Conservation (phyloP, 805 yeast genomes). For the Komagataella kurtzmanii region DNA sequence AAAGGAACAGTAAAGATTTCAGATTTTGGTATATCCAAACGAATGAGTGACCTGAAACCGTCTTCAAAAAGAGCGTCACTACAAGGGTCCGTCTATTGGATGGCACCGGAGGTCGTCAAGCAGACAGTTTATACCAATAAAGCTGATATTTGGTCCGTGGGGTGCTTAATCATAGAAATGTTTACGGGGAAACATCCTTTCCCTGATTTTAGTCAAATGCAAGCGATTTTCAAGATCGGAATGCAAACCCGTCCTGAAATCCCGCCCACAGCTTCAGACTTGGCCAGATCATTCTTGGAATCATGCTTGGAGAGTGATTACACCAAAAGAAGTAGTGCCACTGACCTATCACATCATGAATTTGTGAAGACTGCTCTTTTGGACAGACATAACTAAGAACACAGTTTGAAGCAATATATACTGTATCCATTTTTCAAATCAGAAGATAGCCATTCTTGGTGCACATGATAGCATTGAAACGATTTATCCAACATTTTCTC, state of each 20-base stretch:
- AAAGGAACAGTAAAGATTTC: slow-evolving; percentile 51
- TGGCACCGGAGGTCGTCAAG: slow-evolving; percentile 98
- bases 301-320: slow-evolving; percentile 68
- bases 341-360: slow-evolving; percentile 50
- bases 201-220: slow-evolving; percentile 92
- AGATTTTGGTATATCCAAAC: slow-evolving; percentile 56
- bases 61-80: slow-evolving; percentile 60
- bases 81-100: slow-evolving; percentile 96
- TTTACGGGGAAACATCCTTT: slow-evolving; percentile 93
- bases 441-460: slow-evolving; percentile 15
- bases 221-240: slow-evolving; percentile 91
- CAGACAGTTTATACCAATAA: slow-evolving; percentile 84
- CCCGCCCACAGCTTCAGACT: slow-evolving; percentile 60
- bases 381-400: not conserved
- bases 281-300: slow-evolving; percentile 51
- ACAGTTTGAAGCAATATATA: slow-evolving; percentile 21
- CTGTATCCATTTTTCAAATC: slow-evolving; percentile 28
- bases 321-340: slow-evolving; percentile 60
- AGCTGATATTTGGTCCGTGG: slow-evolving; percentile 96
- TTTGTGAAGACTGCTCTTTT: slow-evolving; percentile 33
- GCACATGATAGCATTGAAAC: slow-evolving; percentile 22
- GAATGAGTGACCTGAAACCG: slow-evolving; percentile 19
- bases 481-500: slow-evolving; percentile 14
- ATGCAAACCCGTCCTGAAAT: slow-evolving; percentile 69
- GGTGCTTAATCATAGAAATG: slow-evolving; percentile 90